Percentiles rank a stretch among this genome's conserved stretches.
Evolutionary conservation across 1,139 yeast species (phyloP).

Genomic region (Hansenula lynferdii): DNA sequence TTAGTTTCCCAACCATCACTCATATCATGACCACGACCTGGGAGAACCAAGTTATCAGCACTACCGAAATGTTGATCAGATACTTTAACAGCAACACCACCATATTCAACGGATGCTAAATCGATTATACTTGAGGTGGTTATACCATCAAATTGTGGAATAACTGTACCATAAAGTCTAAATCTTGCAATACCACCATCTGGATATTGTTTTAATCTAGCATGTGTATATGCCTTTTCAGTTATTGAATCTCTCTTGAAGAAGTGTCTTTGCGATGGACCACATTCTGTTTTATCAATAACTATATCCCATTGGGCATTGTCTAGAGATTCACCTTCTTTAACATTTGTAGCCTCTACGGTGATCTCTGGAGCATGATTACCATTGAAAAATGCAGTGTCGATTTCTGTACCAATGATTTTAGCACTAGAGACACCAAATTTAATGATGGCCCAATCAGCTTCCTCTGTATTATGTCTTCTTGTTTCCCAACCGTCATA

Average conservation of each 20-base stretch:
- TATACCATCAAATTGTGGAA: conserved; percentile 52
- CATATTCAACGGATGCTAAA: conserved; percentile 77
- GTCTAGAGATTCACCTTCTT: conserved; percentile 21
- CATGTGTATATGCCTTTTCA: conserved; percentile 63
- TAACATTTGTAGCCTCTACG: conserved; percentile 63
- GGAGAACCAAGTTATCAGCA: conserved; percentile 80
- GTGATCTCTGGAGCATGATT: conserved; percentile 90
- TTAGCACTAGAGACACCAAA: conserved; percentile 83
- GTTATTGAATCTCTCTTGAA: conserved; percentile 62
- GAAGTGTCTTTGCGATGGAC: conserved; percentile 83
- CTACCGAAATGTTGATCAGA: conserved; percentile 94
- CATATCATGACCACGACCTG: conserved; percentile 96
- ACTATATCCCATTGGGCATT: conserved; percentile 62
- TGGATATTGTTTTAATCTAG: conserved; percentile 85
- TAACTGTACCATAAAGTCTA: conserved; percentile 78
- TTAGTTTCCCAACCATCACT: conserved; percentile 99
- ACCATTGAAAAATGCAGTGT: conserved; percentile 90
- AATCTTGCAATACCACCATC: conserved; percentile 98
- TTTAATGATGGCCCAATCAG: conserved; percentile 81
- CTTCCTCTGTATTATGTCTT: conserved; percentile 78
- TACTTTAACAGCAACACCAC: conserved; percentile 79
- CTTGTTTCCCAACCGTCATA: conserved; percentile 99
- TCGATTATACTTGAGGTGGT: conserved; percentile 42
- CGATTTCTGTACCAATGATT: conserved; percentile 79
- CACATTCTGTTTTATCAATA: conserved; percentile 71